Conservation (phyloP, 1,284 basidiomycete species). For the Cryptococcus sp. region DNA sequence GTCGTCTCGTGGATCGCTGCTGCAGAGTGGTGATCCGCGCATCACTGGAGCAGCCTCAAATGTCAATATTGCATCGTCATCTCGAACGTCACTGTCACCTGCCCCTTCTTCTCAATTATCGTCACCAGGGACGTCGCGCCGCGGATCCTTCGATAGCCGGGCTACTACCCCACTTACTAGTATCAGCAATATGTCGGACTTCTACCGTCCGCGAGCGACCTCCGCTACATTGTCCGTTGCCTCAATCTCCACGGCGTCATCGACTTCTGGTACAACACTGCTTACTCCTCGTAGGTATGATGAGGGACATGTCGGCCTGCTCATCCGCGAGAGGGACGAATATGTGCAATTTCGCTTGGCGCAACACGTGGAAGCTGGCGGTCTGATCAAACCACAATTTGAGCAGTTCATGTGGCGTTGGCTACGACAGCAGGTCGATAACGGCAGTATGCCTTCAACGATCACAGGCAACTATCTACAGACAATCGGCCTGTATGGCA, state of each 20-base stretch:
- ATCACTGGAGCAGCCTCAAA: slow-evolving; percentile 1
- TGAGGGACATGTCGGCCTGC: slow-evolving; percentile 26
- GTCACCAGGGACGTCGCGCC: neutral
- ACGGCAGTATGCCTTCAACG: slow-evolving; percentile 20
- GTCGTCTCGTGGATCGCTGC: slow-evolving; percentile 1
- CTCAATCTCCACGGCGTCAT: neutral
- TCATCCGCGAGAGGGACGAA: slow-evolving; percentile 36
- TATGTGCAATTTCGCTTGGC: slow-evolving; percentile 24
- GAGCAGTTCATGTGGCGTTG: slow-evolving; percentile 31
- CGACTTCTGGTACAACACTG: neutral
- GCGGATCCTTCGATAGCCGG: no score
- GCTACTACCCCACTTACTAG: no score
- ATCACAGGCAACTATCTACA: slow-evolving; percentile 27
- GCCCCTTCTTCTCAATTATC: neutral
- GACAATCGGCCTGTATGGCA: slow-evolving; percentile 25
- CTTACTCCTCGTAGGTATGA: neutral
- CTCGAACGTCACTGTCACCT: neutral
- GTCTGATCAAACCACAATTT: slow-evolving; percentile 13
- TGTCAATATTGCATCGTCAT: slow-evolving; percentile 7
- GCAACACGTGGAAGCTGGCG: slow-evolving; percentile 14
- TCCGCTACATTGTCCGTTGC: neutral
- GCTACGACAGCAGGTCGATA: slow-evolving; percentile 18
- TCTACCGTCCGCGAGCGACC: neutral
- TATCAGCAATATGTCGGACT: no score
- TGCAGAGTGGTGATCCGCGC: neutral